A percentile compares a stretch with the other conserved stretches of the same genome.
phyloP scores from a whole-genome alignment of 768 basidiomycete genomes.

The Cystobasidium tubakii region DNA sequence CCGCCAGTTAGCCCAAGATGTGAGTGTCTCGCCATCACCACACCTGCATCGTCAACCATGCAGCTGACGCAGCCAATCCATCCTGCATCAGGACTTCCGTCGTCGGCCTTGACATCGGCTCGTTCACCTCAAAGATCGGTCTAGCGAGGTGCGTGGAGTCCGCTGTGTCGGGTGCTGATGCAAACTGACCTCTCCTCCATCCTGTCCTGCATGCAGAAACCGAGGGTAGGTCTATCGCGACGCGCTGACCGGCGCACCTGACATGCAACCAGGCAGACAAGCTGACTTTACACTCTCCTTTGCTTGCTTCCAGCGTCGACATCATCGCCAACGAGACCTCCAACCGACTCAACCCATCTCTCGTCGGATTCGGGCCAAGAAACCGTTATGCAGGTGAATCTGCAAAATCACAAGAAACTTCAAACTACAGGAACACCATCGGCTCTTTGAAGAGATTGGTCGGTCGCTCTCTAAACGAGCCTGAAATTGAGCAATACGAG shows the following conservation, averaged over 20 bases:
- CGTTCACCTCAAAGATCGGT: constrained; percentile 26
- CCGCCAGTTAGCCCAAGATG: not conserved
- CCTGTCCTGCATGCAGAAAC: constrained; percentile 28
- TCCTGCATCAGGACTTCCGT: constrained; percentile 27
- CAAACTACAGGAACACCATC: constrained; percentile 95
- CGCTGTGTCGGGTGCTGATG: no score
- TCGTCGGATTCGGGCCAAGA: constrained; percentile 87
- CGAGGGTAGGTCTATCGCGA: constrained; percentile 38
- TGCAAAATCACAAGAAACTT: constrained; percentile 95
- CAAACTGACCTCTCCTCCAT: no score
- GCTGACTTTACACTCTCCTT: not conserved
- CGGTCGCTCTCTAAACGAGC: constrained; percentile 71
- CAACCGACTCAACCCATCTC: constrained; percentile 92
- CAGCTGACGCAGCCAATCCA: not conserved
- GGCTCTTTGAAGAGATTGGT: constrained; percentile 85
- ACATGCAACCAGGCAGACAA: no score
- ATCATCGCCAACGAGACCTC: constrained; percentile 98
- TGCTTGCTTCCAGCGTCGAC: constrained; percentile 76
- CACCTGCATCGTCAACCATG: not conserved
- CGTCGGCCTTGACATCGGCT: constrained; percentile 39
- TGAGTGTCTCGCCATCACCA: not conserved
- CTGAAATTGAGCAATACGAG: constrained; percentile 75
- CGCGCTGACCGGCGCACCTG: not conserved
- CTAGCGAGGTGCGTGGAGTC: constrained; percentile 17
- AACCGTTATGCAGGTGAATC: constrained; percentile 87